Evolutionary conservation across 495 filamentous ascomycete genomes (phyloP), one percentile per base, ranked within the genome.

Genomic region (Glonium stellatum): DNA sequence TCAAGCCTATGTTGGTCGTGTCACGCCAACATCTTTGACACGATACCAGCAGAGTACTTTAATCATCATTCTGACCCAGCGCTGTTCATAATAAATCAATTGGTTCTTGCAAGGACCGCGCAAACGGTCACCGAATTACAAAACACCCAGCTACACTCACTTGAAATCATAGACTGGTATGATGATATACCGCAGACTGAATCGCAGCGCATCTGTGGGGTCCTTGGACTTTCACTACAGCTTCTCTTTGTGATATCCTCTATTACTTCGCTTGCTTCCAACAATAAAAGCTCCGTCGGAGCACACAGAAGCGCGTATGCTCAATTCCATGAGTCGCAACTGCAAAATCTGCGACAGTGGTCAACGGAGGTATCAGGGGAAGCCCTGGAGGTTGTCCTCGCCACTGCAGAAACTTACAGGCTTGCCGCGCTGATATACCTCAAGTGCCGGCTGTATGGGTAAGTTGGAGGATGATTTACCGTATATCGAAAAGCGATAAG

Each of bases 1-100:
- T 49, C 47, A 36, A 60, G 57, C 47, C 56, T 64, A 9, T 64
- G 61, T 57, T 64, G 61, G 61, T 64, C 61, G 15, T 35, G 23
- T 35, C 61, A 64, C 44, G 61, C 61, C 61, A 60, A 56, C 23
- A 50, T 64, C 52, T 64, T 60, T 47, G 61, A 64, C 39, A 50
- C 52, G 12, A 60, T 64, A 18, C 61, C 61, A 6, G 23, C 57
- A 12, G 57, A 55, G n/a, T 51, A 41, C 44, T 19, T 64, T 36
- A 52, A 59, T 35, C 61, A 37, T 9, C 36, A 47, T 36, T 55
- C 56, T 10, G 61, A 64, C 27, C 36, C 61, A 25, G 61, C 61
- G 12, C 51, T 56, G 15, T 64, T 64, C 41, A 64, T 64, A 10
- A 50, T 56, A 44, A 41, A 50, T 4, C 61, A 64, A 27, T 52